Conservation (phyloP, 1,284 basidiomycete species). For the Rhodotorula sp. region DNA sequence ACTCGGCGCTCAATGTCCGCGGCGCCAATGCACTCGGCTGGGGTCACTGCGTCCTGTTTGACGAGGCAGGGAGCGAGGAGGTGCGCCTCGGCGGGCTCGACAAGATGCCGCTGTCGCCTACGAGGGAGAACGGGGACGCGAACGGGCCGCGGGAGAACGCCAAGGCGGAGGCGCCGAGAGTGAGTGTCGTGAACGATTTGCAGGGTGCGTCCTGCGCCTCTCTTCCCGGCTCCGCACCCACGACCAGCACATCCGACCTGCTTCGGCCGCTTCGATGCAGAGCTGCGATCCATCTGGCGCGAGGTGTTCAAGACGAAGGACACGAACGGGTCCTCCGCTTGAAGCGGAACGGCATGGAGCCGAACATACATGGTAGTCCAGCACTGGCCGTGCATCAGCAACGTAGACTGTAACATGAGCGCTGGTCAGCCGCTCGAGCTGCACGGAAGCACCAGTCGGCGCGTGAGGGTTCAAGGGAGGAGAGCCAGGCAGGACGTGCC, state of each 20-base stretch:
- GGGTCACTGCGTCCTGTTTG: conserved; percentile 44
- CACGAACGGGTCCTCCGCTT: background rate
- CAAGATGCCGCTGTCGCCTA: background rate
- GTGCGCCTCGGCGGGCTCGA: conserved; percentile 27
- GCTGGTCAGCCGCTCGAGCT: too few species aligned
- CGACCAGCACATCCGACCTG: too few species aligned
- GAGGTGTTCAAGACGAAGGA: conserved; percentile 19
- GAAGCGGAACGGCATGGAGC: too few species aligned
- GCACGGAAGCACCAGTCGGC: too few species aligned
- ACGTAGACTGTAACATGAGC: too few species aligned
- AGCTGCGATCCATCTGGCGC: conserved; percentile 22
- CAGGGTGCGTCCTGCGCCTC: conserved; percentile 14
- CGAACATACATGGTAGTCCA: background rate
- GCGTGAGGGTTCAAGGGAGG: too few species aligned
- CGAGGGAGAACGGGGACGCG: background rate
- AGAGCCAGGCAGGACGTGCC: too few species aligned
- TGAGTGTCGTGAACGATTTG: conserved; percentile 31
- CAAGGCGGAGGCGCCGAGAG: conserved; percentile 10
- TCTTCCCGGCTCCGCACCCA: background rate
- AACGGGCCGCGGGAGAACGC: background rate
- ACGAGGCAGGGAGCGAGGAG: conserved; percentile 39
- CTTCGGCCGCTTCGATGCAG: background rate
- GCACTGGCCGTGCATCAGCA: too few species aligned
- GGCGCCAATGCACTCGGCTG: conserved; percentile 42
- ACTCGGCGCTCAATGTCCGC: conserved; percentile 43